Evolutionary conservation across 2,329 filamentous ascomycete genomes (phyloP), one percentile per base, ranked within the genome.

Genomic region (Alternaria hordeiaustralica): DNA sequence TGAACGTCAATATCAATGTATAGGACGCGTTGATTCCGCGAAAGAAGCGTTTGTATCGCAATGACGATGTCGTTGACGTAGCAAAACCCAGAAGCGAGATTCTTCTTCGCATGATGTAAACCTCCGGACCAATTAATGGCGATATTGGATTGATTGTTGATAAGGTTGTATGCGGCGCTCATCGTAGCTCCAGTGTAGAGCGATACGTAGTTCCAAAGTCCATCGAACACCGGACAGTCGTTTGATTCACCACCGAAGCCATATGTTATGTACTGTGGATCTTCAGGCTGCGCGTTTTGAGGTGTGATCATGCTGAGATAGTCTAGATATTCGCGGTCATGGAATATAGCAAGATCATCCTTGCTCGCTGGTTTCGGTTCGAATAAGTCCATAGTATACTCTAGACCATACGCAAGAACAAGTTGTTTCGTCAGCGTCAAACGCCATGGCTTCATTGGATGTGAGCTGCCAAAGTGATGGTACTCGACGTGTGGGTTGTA

Each of bases 371-470:
- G 87, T 25, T 94, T 89, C 23, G 95, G 88, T 55, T 93, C 87
- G 81, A 96, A 97, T 69, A 95, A 91, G 81, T 98, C 94, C 96
- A 99, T 98, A 66, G 93, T 94, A 75, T 95, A 92, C 73, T 96
- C 94, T 87, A 99, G 93, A 70, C 96, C 96, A 79, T 98, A 98
- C 2, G 93, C 92, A 77, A 96, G 90, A 67, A 99, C 93, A 50
- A 99, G 88, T 74, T 96, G 93, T 80, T 99, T 98, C 60, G 96
- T 96, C 59, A 99, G 87, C 15, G 94, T 97, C 68, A 99, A 84
- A 36, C 96, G 92, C 95, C 96, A 98, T 63, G 96, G 96, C 80
- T 99, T 99, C 96, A 99, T 99, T 20, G 96, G 96, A 84, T 99
- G 96, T 10, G 93, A 94, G 82, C 93, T 91, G 69, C 96, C 96